Evolutionary conservation across 2,329 filamentous ascomycete species (phyloP).

Genomic region (Torrubiella hemipterigena): DNA sequence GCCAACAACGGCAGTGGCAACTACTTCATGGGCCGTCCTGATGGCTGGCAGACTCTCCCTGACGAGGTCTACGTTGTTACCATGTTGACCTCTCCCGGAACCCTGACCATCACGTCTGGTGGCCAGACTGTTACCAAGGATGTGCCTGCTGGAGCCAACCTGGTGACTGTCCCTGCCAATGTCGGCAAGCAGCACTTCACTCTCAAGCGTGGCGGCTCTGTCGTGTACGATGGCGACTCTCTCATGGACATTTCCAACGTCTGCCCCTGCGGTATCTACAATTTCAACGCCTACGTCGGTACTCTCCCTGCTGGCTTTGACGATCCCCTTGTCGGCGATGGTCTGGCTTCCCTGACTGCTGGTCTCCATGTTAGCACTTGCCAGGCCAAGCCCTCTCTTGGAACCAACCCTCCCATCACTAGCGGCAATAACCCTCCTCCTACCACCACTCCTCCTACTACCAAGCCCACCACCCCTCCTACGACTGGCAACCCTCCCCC

Average conservation of each 20-base stretch:
- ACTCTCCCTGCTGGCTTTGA: slow-evolving; percentile 6
- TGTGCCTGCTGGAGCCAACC: slow-evolving; percentile 13
- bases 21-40: slow-evolving; percentile 37
- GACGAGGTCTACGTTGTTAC: slow-evolving; percentile 42
- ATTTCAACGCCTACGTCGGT: slow-evolving; percentile 8
- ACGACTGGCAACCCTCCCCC: slow-evolving; percentile 2
- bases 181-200: slow-evolving; percentile 5
- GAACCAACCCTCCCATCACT: slow-evolving; percentile 11
- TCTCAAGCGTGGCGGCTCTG: slow-evolving; percentile 3
- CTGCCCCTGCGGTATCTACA: slow-evolving; percentile 7
- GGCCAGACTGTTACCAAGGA: slow-evolving; percentile 23
- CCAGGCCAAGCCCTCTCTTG: slow-evolving; percentile 17
- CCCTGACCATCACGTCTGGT: slow-evolving; percentile 32
- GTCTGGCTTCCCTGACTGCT: slow-evolving; percentile 14
- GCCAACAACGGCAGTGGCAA: slow-evolving; percentile 34
- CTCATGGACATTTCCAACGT: slow-evolving; percentile 7
- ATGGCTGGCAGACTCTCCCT: slow-evolving; percentile 35
- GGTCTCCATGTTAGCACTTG: slow-evolving; percentile 19
- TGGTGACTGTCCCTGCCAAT: slow-evolving; percentile 10
- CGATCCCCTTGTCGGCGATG: slow-evolving; percentile 14
- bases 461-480: slow-evolving; percentile 5
- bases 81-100: slow-evolving; percentile 31
- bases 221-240: slow-evolving; percentile 4
- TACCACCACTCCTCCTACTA: slow-evolving; percentile 6
- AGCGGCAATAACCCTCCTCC: not conserved